Evolutionary conservation across 306 rosid genomes (phyloP).

Genomic region (Purshia tridentata): DNA sequence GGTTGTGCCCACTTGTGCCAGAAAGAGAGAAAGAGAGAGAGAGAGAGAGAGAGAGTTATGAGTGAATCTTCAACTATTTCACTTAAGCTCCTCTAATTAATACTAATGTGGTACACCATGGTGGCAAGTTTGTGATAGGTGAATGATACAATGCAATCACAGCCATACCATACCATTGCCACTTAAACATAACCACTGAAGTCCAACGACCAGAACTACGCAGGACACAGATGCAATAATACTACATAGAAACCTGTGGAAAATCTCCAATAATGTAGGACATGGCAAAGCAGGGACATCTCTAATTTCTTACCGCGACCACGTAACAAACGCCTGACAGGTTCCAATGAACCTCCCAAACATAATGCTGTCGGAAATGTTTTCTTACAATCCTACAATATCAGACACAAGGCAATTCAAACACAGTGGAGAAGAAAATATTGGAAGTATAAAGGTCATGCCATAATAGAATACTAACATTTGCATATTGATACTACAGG

Average conservation of each 20-base stretch:
- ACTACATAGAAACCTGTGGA: no score
- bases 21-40: background rate
- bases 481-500: background rate
- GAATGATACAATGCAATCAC: background rate
- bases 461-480: background rate
- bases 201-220: background rate
- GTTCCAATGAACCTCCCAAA: conserved; percentile 76
- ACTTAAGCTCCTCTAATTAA: background rate
- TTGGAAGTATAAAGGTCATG: background rate
- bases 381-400: conserved; percentile 74
- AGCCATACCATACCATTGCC: no score
- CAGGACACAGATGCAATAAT: background rate
- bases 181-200: no score
- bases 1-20: background rate
- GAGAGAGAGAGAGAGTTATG: background rate
- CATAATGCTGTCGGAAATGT: conserved; percentile 83
- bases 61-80: background rate
- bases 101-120: no score
- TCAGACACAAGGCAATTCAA: conserved; percentile 4
- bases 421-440: background rate
- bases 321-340: conserved; percentile 53
- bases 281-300: no score
- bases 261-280: no score
- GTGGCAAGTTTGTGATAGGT: background rate
- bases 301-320: conserved; percentile 48